A percentile compares a stretch with the other conserved stretches of the same genome.
Conservation (phyloP, 768 basidiomycete species). For the Boletus tomentosulus region DNA sequence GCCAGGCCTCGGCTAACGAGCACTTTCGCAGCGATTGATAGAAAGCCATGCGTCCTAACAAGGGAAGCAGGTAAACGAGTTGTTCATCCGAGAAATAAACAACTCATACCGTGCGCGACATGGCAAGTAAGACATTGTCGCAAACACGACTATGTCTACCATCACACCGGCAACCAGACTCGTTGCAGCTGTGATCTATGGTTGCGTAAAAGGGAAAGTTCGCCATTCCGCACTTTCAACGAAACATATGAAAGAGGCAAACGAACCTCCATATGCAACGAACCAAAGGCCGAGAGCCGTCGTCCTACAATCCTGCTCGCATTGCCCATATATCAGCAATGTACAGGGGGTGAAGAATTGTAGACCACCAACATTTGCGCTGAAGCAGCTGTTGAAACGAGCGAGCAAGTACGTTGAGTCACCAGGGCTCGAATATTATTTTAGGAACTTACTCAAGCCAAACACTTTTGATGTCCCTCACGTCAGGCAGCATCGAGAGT, state of each 20-base stretch:
- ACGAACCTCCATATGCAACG: slow-evolving; percentile 19
- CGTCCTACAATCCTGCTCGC: slow-evolving; percentile 17
- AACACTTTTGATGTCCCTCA: slow-evolving; percentile 16
- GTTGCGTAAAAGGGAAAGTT: background rate
- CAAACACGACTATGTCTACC: slow-evolving; percentile 12
- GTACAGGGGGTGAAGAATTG: background rate
- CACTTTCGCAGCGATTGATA: background rate
- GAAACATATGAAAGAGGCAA: background rate
- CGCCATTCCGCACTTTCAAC: background rate
- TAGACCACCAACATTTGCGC: slow-evolving; percentile 25
- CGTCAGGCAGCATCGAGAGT: slow-evolving; percentile 11
- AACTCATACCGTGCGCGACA: slow-evolving; percentile 14
- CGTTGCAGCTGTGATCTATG: slow-evolving; percentile 14
- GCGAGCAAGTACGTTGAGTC: background rate
- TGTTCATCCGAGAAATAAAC: background rate
- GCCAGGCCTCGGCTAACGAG: slow-evolving; percentile 20
- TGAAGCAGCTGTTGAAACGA: slow-evolving; percentile 9
- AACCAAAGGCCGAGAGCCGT: slow-evolving; percentile 19
- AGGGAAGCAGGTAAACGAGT: background rate
- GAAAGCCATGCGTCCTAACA: slow-evolving; percentile 10
- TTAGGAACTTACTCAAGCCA: slow-evolving; percentile 24
- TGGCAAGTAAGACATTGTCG: slow-evolving; percentile 18
- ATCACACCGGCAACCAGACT: slow-evolving; percentile 7
- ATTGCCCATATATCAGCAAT: slow-evolving; percentile 6
- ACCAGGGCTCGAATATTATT: background rate